Evolutionary conservation across 345 rosid genomes (phyloP), one percentile per base, ranked within the genome.

Genomic region (Lagerstroemia speciosa): DNA sequence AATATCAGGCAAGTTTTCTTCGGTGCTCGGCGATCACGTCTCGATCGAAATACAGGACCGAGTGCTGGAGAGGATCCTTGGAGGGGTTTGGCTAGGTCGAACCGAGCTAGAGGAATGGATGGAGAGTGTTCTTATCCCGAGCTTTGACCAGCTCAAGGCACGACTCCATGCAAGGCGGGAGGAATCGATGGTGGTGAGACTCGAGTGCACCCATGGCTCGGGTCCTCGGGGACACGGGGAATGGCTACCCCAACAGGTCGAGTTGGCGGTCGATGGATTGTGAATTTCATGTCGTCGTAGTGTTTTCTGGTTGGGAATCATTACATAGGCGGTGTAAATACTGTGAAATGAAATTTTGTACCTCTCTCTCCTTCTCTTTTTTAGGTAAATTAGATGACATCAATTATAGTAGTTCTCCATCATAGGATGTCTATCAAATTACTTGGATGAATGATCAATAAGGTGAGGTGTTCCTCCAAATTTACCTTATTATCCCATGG

Each of bases 31-130:
- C 16, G 75, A 78, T 16, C 76, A 70, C 30, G 12, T 78, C 10
- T 63, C 80, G 22, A 48, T 94, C 0, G 92, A 88, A 62, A 83
- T 94, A 31, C 81, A 76, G 31, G 91, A 88, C 0, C 86, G 84
- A 50, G 97, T 93, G 6, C 73, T 94, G 1, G 92, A 88, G 65
- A 92, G 89, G 75, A 84, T 94, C 32, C 81, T 77, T 0, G 82
- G 89, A 11, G 91, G 93, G 8, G 62, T 87, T 27, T 94, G 95
- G 92, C 64, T 89, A 16, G 83, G 92, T 40, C 69, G 69, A 67
- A 81, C 74, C 7, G 85, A 88, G 69, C 73, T 91, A 74, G 97
- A 92, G 69, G 97, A 89, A 73, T 94, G 98, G 97, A 67, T 76
- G 3, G 91, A 91, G 37, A 84, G 82, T 69, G 96, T 84, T 43